Base-by-base conservation (phyloP, 352 stramenopile species). In the Aphanomyces stellatus region DNA sequence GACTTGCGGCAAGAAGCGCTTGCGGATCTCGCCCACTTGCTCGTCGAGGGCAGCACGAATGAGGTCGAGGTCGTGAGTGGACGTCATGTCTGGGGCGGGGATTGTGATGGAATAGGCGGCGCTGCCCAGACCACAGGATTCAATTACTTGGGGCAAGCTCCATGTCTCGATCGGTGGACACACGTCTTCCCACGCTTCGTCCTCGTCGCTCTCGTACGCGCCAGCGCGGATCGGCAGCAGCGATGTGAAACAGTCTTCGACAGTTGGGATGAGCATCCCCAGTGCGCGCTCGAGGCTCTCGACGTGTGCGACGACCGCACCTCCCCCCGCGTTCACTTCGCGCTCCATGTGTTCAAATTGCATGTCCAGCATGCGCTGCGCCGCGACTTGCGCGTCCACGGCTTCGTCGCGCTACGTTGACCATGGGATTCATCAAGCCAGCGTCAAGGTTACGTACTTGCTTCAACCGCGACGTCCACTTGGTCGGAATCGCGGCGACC, bases 261-360 rank as follows among this genome's bases (percentile, higher is more conserved):
- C 49, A 35, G 49, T 57, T n/a, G 49, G 49, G 17, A 57, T 24
- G 22, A 57, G 27, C 22, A 57, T 30, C 30, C 25, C 49, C 6
- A 15, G 33, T 11, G 49, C 33, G 7, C 30, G 22, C 49, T 57
- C 19, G 17, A 57, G 30, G 49, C 25, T 40, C 13, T 57, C 49
- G 13, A 57, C 30, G 30, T 57, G 49, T 13, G 25, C 49, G 27
- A 57, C 19, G 28, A 57, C 33, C 1, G 49, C 49, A 15, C 17
- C 27, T 22, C 11, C 49, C 13, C 30, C 19, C 7, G 25, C 25
- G 22, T 57, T 24, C 7, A 57, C 49, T 35, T 57, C 22, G 15
- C 49, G 49, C 27, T 40, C 13, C 49, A 57, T 57, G 49, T 57
- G 49, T 5, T 57, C 49, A 24, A 57, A 57, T 35, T 57, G 49